Conservation (phyloP, 1,139 yeast genomes). For the Sugiyamaella japonica region DNA sequence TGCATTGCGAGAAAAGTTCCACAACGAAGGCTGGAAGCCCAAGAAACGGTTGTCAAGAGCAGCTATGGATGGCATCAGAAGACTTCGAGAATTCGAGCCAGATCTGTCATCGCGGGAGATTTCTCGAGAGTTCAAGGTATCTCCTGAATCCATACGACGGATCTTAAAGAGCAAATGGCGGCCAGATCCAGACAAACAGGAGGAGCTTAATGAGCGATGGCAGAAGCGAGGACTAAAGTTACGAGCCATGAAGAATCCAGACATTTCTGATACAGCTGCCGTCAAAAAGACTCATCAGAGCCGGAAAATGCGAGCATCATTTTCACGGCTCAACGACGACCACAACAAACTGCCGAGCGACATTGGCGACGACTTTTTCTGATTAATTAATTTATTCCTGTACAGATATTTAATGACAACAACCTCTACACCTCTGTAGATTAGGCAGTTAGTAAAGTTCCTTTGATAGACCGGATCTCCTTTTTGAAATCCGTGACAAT, state of each 20-base stretch:
- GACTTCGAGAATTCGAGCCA: conserved; percentile 56
- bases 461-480: conserved; percentile 40
- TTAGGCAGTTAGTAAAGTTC: conserved; percentile 33
- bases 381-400: neutral
- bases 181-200: conserved; percentile 58
- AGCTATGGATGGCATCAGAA: conserved; percentile 65
- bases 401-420: conserved; percentile 6
- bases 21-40: conserved; percentile 66
- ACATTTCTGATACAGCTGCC: neutral
- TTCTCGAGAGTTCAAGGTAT: conserved; percentile 63
- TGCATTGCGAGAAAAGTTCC: conserved; percentile 60
- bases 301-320: conserved; percentile 5
- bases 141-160: conserved; percentile 82
- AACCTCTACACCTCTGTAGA: neutral
- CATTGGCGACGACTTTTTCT: conserved; percentile 18
- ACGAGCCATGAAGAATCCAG: neutral
- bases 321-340: neutral
- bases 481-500: conserved; percentile 33
- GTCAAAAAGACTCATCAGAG: conserved; percentile 12
- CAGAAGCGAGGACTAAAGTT: conserved; percentile 46
- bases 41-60: conserved; percentile 64
- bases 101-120: conserved; percentile 59
- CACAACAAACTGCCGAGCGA: neutral
- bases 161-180: conserved; percentile 76
- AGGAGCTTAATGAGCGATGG: conserved; percentile 51